These are phyloP conservation scores for Pleurotus salmoneostramineus DNA, from an alignment of 768 basidiomycete genomes.

Conservation along the genomic window DNA sequence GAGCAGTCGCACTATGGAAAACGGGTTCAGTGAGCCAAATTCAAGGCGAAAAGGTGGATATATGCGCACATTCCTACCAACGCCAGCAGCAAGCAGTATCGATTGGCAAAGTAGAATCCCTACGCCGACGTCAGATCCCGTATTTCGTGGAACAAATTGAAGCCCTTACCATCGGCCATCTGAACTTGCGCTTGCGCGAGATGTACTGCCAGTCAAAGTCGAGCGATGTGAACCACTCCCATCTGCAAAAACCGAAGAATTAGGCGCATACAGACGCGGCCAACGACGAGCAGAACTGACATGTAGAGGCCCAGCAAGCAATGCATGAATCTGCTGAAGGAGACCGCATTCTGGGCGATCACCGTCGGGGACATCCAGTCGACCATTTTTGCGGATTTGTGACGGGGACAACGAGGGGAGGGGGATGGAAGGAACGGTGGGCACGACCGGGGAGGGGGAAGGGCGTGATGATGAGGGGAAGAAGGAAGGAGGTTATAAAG, in stretches of 20 bases:
- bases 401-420: constrained; percentile 2
- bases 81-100: constrained; percentile 62
- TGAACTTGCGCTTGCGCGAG: constrained; percentile 51
- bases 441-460: constrained; percentile 14
- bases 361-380: constrained; percentile 52
- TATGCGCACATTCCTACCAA: constrained; percentile 63
- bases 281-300: constrained; percentile 25
- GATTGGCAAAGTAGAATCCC: constrained; percentile 68
- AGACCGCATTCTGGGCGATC: constrained; percentile 43
- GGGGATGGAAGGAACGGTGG: constrained; percentile 11
- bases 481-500: too few relatives aligned
- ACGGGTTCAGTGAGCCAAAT: constrained; percentile 5
- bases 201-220: constrained; percentile 64
- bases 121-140: constrained; percentile 17
- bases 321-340: constrained; percentile 58
- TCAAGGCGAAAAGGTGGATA: constrained; percentile 6
- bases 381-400: constrained; percentile 36
- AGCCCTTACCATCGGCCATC: constrained; percentile 66
- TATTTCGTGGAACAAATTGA: neutral
- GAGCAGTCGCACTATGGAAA: constrained; percentile 42
- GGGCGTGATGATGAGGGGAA: constrained; percentile 9
- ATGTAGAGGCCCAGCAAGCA: constrained; percentile 56
- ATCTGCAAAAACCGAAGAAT: constrained; percentile 31
- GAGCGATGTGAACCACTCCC: constrained; percentile 64
- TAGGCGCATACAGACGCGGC: neutral